Percentiles rank a stretch among this genome's conserved stretches.
These are phyloP conservation scores for Heteromeles arbutifolia DNA, from an alignment of 306 rosid species.

Conservation along the genomic window DNA sequence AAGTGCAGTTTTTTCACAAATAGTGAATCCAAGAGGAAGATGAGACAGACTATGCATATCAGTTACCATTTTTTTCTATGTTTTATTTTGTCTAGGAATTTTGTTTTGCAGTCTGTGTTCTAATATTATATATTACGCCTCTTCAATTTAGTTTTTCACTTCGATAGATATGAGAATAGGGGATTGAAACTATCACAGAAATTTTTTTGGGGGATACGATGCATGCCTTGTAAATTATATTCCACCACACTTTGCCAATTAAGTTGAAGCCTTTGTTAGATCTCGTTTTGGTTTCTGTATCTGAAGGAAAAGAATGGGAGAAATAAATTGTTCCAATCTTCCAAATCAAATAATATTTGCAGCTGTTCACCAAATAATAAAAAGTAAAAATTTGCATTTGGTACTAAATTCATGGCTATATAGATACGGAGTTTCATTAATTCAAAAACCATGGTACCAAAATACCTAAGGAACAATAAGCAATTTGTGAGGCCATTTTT, in stretches of 20 bases:
- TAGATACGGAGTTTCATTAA: no score
- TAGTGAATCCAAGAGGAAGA: slow-evolving; percentile 30
- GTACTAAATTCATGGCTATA: no score
- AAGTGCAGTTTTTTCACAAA: slow-evolving; percentile 22
- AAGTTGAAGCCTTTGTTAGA: neutral
- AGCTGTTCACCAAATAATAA: no score
- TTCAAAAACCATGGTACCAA: no score
- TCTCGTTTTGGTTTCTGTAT: neutral
- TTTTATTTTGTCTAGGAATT: neutral
- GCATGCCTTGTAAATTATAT: no score
- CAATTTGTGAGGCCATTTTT: no score
- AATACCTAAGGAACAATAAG: no score
- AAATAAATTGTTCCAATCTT: no score
- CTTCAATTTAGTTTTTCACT: neutral
- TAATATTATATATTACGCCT: neutral
- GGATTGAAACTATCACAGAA: neutral
- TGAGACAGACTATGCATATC: neutral
- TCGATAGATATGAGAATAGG: neutral
- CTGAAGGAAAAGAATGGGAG: neutral
- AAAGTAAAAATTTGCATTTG: no score
- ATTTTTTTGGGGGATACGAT: neutral
- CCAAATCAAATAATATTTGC: no score
- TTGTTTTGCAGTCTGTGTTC: slow-evolving; percentile 2
- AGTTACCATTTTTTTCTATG: neutral
- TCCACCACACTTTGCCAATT: no score